Evolutionary conservation across 2,329 filamentous ascomycete species (phyloP).

Genomic region (Neofusicoccum ribis): DNA sequence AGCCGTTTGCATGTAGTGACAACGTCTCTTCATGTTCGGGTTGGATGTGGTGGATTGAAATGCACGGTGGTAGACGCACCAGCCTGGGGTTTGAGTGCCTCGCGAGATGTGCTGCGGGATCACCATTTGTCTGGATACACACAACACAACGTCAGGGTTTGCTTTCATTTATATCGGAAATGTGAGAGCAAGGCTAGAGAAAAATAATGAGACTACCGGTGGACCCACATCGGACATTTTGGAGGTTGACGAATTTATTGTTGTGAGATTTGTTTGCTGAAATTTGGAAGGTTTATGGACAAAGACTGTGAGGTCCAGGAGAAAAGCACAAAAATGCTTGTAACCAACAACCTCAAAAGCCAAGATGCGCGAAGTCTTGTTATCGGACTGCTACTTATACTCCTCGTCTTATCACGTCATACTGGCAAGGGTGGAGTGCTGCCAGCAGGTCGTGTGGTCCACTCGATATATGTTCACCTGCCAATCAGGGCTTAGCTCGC

Average conservation of each 20-base stretch:
- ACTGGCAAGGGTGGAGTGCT: background rate
- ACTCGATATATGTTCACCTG: background rate
- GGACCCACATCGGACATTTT: background rate
- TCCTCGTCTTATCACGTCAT: background rate
- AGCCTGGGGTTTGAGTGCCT: constrained; percentile 14
- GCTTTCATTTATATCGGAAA: too few species aligned
- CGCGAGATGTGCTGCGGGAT: background rate
- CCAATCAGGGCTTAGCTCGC: constrained; percentile 1
- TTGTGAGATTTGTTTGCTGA: background rate
- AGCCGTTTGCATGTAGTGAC: too few species aligned
- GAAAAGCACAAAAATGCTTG: background rate
- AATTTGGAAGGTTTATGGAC: background rate
- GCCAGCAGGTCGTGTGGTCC: background rate
- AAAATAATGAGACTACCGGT: background rate
- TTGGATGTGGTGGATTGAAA: background rate
- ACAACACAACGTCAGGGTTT: background rate
- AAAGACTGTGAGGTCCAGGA: background rate
- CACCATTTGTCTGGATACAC: background rate
- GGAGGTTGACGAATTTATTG: background rate
- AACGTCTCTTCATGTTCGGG: too few species aligned
- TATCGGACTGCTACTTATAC: background rate
- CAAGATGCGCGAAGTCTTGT: background rate
- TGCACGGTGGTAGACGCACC: background rate
- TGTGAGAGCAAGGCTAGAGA: background rate
- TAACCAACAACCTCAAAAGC: background rate